Conservation (phyloP, 2,329 filamentous ascomycete species). For the Fusarium udum region DNA sequence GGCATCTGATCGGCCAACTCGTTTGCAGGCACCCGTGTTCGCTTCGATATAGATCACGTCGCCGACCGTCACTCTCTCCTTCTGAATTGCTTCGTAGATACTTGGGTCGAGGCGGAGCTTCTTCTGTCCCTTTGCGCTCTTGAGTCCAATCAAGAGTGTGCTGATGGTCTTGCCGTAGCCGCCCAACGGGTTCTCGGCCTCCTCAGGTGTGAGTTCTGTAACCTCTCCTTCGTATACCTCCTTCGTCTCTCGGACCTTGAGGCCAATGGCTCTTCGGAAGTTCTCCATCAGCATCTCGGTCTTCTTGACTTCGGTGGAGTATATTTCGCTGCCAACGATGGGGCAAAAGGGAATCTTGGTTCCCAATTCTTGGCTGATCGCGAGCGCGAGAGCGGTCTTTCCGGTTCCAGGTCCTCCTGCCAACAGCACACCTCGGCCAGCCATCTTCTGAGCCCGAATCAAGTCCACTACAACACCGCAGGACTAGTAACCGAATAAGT, state of each 20-base stretch:
- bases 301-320: conserved; percentile 99
- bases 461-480: conserved; percentile 96
- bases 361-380: conserved; percentile 95
- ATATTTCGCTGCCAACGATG: conserved; percentile 97
- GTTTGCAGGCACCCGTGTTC: conserved; percentile 97
- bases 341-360: conserved; percentile 99
- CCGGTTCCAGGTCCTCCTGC: conserved; percentile 95
- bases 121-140: conserved; percentile 96
- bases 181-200: conserved; percentile 96
- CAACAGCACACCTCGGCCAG: conserved; percentile 89
- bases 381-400: conserved; percentile 95
- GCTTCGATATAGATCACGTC: conserved; percentile 99
- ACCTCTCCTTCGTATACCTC: conserved; percentile 99
- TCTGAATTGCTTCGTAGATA: conserved; percentile 99
- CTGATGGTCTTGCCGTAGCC: conserved; percentile 98
- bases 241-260: conserved; percentile 98
- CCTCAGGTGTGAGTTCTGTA: conserved; percentile 95
- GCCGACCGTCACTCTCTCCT: conserved; percentile 93
- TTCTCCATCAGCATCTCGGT: conserved; percentile 99
- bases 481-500: conserved; percentile 65
- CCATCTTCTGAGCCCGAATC: conserved; percentile 97
- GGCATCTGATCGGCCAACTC: conserved; percentile 93
- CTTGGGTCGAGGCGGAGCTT: conserved; percentile 96
- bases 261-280: conserved; percentile 93
- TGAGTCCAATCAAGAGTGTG: conserved; percentile 91